Evolutionary conservation across 2,329 filamentous ascomycete species (phyloP).

Genomic region (Paecilomyces variotii): DNA sequence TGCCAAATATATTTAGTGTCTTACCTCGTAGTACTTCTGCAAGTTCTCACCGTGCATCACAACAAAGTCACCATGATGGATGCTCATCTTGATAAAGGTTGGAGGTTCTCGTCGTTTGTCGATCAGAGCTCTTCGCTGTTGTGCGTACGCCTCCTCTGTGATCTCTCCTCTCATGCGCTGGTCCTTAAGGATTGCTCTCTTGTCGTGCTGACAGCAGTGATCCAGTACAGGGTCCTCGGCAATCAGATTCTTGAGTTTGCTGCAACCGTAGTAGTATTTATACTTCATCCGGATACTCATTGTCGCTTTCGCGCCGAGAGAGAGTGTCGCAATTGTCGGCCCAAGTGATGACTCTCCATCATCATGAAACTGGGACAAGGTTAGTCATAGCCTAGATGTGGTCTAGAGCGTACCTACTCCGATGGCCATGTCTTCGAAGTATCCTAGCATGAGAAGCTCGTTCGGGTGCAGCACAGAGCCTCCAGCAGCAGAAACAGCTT

Average conservation of each 20-base stretch:
- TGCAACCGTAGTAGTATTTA: constrained; percentile 35
- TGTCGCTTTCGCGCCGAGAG: constrained; percentile 43
- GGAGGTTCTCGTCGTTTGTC: constrained; percentile 17
- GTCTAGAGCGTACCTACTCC: constrained; percentile 25
- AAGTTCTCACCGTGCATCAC: constrained; percentile 50
- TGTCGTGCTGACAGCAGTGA: constrained; percentile 19
- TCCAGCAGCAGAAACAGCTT: constrained; percentile 23
- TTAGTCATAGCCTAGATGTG: not conserved
- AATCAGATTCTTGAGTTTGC: constrained; percentile 10
- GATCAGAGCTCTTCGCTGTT: constrained; percentile 15
- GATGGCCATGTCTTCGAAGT: constrained; percentile 49
- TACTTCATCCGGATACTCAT: constrained; percentile 51
- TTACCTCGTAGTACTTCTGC: constrained; percentile 48
- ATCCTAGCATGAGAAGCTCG: constrained; percentile 48
- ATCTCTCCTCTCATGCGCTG: constrained; percentile 13
- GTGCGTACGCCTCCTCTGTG: constrained; percentile 13
- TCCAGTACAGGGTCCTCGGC: constrained; percentile 23
- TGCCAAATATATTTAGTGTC: not conserved
- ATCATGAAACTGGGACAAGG: constrained; percentile 43
- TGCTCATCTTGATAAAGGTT: constrained; percentile 34
- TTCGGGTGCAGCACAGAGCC: constrained; percentile 39
- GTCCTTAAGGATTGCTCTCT: constrained; percentile 16
- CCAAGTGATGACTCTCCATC: constrained; percentile 51
- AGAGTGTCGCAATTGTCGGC: constrained; percentile 48
- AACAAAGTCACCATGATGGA: constrained; percentile 50